A percentile compares a stretch with the other conserved stretches of the same genome.
Conservation (phyloP, 345 rosid genomes). For the Firmiana major region DNA sequence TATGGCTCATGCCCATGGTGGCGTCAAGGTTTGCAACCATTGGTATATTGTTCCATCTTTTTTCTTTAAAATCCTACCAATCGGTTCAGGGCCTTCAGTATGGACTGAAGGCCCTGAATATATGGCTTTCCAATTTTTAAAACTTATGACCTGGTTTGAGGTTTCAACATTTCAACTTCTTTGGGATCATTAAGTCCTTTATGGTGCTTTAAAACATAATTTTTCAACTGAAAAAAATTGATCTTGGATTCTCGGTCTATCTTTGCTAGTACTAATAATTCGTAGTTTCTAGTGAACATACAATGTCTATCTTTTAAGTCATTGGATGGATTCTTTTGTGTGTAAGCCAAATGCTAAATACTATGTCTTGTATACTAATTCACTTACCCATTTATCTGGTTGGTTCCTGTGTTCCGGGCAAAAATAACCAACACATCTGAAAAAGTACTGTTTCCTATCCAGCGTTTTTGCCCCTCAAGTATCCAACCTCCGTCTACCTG, state of each 20-base stretch:
- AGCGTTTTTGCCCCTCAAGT: slow-evolving; percentile 89
- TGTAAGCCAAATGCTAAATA: not conserved
- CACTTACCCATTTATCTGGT: slow-evolving; percentile 87
- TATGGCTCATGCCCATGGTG: not conserved
- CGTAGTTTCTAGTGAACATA: not conserved
- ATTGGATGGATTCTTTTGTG: not conserved
- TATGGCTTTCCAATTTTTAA: not conserved
- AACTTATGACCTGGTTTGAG: not conserved
- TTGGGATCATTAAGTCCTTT: not conserved
- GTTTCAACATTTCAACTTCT: not conserved
- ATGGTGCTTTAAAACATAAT: not conserved
- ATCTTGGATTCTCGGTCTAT: not conserved
- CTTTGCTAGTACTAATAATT: not conserved
- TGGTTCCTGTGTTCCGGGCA: slow-evolving; percentile 70
- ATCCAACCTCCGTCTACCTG: slow-evolving; percentile 92
- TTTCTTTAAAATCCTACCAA: not conserved
- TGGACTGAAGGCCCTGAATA: not conserved
- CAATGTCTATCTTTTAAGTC: not conserved
- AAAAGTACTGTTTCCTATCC: slow-evolving; percentile 98
- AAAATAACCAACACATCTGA: slow-evolving; percentile 84
- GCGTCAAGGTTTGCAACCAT: not conserved
- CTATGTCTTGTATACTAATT: not conserved
- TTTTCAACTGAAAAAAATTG: not conserved
- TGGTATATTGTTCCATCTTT: not conserved
- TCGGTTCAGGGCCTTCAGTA: not conserved